Base-by-base conservation (phyloP, 148 eudicot species). In the Pouteria glomerata region DNA sequence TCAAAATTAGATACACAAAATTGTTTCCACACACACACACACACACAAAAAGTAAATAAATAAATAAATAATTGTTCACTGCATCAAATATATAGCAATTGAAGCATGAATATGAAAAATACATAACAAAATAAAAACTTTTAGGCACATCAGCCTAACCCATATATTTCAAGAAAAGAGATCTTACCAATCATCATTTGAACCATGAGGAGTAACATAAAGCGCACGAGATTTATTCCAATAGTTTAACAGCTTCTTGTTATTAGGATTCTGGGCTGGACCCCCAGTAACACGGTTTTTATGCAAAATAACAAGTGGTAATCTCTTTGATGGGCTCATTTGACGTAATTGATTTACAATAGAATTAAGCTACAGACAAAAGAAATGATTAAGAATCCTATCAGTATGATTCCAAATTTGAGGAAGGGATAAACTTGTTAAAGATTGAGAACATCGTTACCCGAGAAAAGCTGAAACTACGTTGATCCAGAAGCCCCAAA, bases 171-270 rank as follows among this genome's bases (percentile, higher is more conserved):
- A 65, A 44, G 50, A 67, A 60, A 76, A 74, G 30, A 34, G 31
- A 50, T 57, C 75, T 33, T 74, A 88, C 93, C 98, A 93, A 74
- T 93, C 97, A 82, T 93, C 98, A 79, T 89, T 89, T 57, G 98
- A 89, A 75, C 98, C 98, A 44, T 63, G 73, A 30, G 97, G 98
- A 48, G 96, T 87, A 10, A 85, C 83, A 86, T 87, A 94, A 56
- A 94, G 96, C 21, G 88, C 83, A 37, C 93, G 90, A 24, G 98
- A 81, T 19, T 81, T 78, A 53, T 63, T 86, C 96, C 93, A 91
- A 27, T 74, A 59, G 31, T 82, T 90, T 74, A 94, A 66, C 63
- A 89, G 52, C 74, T 74, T 89, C 82, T 80, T 85, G 57, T 81
- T 85, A 63, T 80, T 76, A 59, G 89, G 89, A 69, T 61, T 69